Conservation (phyloP, 192 early-diverging fungal genomes). For the Helicostylum pulchrum region DNA sequence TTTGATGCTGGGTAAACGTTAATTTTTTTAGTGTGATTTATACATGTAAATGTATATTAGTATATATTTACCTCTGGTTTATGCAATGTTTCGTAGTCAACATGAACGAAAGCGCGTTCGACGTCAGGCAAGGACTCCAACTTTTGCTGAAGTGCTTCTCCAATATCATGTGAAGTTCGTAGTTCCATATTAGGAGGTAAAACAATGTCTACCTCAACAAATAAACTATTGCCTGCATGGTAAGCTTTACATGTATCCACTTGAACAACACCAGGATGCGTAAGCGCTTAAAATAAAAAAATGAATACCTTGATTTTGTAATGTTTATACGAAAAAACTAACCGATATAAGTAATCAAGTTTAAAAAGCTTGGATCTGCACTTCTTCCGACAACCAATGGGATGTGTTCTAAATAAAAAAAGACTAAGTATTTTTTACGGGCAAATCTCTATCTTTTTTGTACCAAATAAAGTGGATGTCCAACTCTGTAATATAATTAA, state of each 20-base stretch:
- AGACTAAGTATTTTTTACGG: background rate
- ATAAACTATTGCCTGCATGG: constrained; percentile 81
- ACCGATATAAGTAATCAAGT: constrained; percentile 81
- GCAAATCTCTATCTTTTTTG: background rate
- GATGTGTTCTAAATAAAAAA: constrained; percentile 55
- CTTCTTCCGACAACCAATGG: constrained; percentile 78
- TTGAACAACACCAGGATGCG: constrained; percentile 64
- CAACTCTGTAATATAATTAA: constrained; percentile 68
- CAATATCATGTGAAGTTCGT: constrained; percentile 86
- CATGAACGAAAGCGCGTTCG: constrained; percentile 91
- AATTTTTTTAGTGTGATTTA: background rate
- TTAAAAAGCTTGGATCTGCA: constrained; percentile 76
- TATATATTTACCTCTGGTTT: constrained; percentile 54
- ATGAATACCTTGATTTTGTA: background rate
- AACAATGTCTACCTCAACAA: constrained; percentile 97
- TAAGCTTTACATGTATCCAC: constrained; percentile 85
- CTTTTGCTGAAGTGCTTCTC: constrained; percentile 85
- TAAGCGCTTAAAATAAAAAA: constrained; percentile 50
- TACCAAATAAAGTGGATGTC: constrained; percentile 57
- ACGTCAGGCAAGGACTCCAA: constrained; percentile 82
- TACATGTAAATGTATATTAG: no score
- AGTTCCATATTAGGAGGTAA: constrained; percentile 81
- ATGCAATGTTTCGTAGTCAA: constrained; percentile 89
- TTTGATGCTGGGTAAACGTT: constrained; percentile 18
- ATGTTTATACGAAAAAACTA: background rate